Evolutionary conservation across 2,329 filamentous ascomycete species (phyloP).

Genomic region (Pestalotiopsis sp.): DNA sequence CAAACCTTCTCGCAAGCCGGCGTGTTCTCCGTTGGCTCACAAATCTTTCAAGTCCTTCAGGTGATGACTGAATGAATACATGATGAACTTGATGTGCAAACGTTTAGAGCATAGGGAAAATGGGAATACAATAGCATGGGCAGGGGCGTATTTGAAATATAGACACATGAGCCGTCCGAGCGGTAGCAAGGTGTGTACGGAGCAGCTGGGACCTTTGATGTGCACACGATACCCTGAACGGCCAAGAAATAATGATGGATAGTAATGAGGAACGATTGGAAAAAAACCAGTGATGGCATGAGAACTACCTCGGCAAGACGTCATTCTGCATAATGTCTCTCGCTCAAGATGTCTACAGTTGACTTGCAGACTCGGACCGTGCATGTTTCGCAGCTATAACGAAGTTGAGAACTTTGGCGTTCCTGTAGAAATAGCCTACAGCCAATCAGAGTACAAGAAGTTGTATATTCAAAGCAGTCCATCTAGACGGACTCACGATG

Average conservation of each 20-base stretch:
- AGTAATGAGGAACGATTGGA: conserved; percentile 23
- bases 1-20: conserved; percentile 26
- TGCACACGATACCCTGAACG: conserved; percentile 35
- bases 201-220: conserved; percentile 5
- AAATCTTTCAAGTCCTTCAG: conserved; percentile 49
- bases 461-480: neutral
- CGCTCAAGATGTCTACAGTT: too few species aligned
- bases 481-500: neutral
- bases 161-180: conserved; percentile 4
- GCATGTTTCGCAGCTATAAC: neutral
- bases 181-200: neutral
- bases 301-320: neutral
- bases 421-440: neutral
- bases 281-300: neutral
- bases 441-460: neutral
- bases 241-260: conserved; percentile 25
- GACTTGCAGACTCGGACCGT: neutral
- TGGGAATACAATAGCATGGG: conserved; percentile 7
- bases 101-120: neutral
- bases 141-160: conserved; percentile 4
- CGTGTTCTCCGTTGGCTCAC: conserved; percentile 44
- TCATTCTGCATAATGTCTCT: neutral
- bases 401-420: neutral
- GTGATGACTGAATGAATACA: conserved; percentile 26
- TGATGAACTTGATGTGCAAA: neutral